Evolutionary conservation across 495 filamentous ascomycete genomes (phyloP).

Genomic region (Chlorociboria aeruginascens): DNA sequence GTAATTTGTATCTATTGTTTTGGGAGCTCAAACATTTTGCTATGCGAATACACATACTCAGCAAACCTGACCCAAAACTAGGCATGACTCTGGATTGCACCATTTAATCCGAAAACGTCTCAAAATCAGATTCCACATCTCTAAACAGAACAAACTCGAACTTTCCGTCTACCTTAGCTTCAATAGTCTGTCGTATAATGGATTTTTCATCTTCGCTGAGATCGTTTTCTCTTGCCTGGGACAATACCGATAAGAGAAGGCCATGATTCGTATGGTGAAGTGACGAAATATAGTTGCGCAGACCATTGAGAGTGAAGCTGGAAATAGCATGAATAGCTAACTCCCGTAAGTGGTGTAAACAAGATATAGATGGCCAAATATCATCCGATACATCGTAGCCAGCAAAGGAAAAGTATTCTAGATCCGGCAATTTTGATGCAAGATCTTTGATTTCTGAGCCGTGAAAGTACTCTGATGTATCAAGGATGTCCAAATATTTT

Average conservation of each 20-base stretch:
- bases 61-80: no score
- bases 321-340: conserved; percentile 37
- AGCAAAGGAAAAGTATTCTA: conserved; percentile 20
- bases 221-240: conserved; percentile 21
- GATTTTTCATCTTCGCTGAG: conserved; percentile 25
- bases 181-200: conserved; percentile 26
- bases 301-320: conserved; percentile 30
- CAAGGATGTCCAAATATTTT: conserved; percentile 36
- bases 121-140: conserved; percentile 22
- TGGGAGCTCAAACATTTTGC: no score
- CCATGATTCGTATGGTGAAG: conserved; percentile 22
- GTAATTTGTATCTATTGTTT: no score
- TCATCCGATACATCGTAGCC: conserved; percentile 43
- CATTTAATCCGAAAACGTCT: conserved; percentile 22
- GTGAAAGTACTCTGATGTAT: conserved; percentile 41
- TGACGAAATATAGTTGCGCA: conserved; percentile 33
- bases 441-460: conserved; percentile 39
- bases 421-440: conserved; percentile 24
- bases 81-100: neutral
- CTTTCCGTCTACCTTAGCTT: conserved; percentile 25
- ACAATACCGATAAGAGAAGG: conserved; percentile 29
- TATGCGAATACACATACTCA: no score
- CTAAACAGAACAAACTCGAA: conserved; percentile 31
- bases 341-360: conserved; percentile 27
- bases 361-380: conserved; percentile 31